These are phyloP conservation scores for Colletotrichum scovillei DNA, from an alignment of 2,329 filamentous ascomycete genomes.

Conservation along the genomic window DNA sequence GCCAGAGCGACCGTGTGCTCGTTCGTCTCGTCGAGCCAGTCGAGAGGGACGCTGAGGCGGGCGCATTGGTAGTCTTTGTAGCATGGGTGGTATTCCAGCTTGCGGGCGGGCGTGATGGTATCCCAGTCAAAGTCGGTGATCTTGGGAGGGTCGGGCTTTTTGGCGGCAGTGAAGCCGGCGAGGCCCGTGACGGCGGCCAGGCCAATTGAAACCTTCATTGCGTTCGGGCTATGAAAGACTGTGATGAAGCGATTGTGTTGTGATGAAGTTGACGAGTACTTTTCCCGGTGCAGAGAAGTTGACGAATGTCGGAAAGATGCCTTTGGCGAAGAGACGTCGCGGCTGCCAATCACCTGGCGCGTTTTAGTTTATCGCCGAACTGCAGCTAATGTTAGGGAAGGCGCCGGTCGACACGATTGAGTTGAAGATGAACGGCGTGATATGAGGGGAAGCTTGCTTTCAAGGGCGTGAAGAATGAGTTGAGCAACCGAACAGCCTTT, in stretches of 20 bases:
- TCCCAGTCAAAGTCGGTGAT: conserved; percentile 48
- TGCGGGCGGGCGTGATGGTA: conserved; percentile 45
- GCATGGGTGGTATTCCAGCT: conserved; percentile 53
- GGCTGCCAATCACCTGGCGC: neutral
- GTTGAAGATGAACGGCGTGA: neutral
- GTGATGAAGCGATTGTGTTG: neutral
- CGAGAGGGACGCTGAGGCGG: conserved; percentile 54
- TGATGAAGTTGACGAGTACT: neutral
- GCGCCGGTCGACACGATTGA: neutral
- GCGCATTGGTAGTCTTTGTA: conserved; percentile 53
- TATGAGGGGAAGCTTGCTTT: neutral
- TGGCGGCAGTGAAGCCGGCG: neutral
- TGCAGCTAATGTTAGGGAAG: neutral
- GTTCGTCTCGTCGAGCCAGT: conserved; percentile 48
- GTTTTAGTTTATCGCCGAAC: neutral
- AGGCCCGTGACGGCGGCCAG: neutral
- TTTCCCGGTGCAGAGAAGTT: neutral
- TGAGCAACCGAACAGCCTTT: neutral
- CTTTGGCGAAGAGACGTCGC: too few relatives aligned
- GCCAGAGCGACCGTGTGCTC: conserved; percentile 50
- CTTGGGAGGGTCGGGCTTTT: neutral
- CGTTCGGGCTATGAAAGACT: neutral
- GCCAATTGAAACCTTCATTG: neutral
- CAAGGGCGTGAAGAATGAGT: neutral
- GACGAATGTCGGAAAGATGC: neutral